These are phyloP conservation scores for Eragrostis nindensis DNA, from an alignment of 176 grass and related monocot species.

Conservation along the genomic window DNA sequence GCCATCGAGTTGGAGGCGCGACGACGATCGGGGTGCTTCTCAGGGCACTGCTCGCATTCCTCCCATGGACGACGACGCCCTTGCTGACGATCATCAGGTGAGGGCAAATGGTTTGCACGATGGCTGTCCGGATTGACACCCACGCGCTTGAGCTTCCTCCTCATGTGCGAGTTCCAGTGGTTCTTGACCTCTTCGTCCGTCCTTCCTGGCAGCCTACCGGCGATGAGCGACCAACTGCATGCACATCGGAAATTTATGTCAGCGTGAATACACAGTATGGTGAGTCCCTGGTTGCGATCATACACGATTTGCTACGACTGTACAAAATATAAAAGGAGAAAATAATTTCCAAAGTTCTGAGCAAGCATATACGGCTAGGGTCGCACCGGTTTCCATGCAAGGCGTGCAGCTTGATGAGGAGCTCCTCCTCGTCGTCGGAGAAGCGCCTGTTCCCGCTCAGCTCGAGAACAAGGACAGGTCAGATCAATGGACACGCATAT, in stretches of 20 bases:
- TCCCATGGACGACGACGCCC: neutral
- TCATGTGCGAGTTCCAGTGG: conserved; percentile 52
- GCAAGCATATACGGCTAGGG: no score
- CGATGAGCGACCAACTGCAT: conserved; percentile 53
- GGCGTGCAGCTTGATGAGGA: conserved; percentile 56
- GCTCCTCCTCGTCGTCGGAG: conserved; percentile 54
- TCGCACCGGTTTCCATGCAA: conserved; percentile 58
- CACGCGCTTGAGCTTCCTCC: conserved; percentile 4
- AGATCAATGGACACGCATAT: neutral
- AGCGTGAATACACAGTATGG: no score
- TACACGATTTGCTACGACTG: no score
- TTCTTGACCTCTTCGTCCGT: conserved; percentile 44
- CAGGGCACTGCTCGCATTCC: neutral
- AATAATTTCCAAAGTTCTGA: no score
- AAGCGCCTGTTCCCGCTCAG: conserved; percentile 36
- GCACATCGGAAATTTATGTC: no score
- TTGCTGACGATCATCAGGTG: neutral
- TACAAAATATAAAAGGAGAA: no score
- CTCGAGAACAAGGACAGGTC: neutral
- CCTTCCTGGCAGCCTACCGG: conserved; percentile 58
- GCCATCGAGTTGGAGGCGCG: neutral
- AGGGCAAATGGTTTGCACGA: no score
- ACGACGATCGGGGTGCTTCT: neutral
- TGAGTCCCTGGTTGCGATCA: no score
- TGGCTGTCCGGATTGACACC: conserved; percentile 20